These are phyloP conservation scores for Umbilicaria muhlenbergii DNA, from an alignment of 495 filamentous ascomycete species.

Conservation along the genomic window DNA sequence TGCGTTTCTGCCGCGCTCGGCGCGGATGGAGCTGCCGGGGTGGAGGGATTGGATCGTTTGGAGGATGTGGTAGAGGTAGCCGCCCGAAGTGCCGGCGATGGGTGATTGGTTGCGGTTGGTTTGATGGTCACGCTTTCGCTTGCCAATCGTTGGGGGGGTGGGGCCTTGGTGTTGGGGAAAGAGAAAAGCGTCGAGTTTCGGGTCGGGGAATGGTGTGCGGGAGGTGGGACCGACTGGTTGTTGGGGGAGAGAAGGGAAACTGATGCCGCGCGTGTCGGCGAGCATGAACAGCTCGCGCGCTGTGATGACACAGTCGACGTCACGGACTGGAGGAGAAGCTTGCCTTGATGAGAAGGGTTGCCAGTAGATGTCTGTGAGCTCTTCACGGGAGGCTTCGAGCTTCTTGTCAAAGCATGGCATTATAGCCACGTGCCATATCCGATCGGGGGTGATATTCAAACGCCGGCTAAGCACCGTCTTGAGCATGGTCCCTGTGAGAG, in stretches of 20 bases:
- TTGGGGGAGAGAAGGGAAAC: constrained; percentile 52
- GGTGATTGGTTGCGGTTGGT: constrained; percentile 15
- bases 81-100: constrained; percentile 64
- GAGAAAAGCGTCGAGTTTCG: constrained; percentile 50
- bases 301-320: constrained; percentile 96
- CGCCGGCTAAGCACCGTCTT: constrained; percentile 65
- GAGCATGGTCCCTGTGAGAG: constrained; percentile 71
- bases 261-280: constrained; percentile 58
- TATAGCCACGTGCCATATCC: constrained; percentile 83
- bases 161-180: constrained; percentile 30
- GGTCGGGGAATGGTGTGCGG: constrained; percentile 42
- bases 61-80: constrained; percentile 73
- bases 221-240: constrained; percentile 25
- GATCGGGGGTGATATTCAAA: constrained; percentile 54
- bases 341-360: constrained; percentile 6
- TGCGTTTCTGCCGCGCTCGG: constrained; percentile 65
- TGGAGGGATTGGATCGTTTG: constrained; percentile 50
- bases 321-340: constrained; percentile 41
- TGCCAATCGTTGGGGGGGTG: constrained; percentile 8
- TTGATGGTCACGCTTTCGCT: background rate
- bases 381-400: constrained; percentile 83
- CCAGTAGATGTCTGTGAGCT: constrained; percentile 78
- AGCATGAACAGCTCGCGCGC: constrained; percentile 82
- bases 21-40: constrained; percentile 49
- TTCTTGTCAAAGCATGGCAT: constrained; percentile 99